These are phyloP conservation scores for Puya raimondii DNA, from an alignment of 176 grass and related monocot genomes.

Conservation along the genomic window DNA sequence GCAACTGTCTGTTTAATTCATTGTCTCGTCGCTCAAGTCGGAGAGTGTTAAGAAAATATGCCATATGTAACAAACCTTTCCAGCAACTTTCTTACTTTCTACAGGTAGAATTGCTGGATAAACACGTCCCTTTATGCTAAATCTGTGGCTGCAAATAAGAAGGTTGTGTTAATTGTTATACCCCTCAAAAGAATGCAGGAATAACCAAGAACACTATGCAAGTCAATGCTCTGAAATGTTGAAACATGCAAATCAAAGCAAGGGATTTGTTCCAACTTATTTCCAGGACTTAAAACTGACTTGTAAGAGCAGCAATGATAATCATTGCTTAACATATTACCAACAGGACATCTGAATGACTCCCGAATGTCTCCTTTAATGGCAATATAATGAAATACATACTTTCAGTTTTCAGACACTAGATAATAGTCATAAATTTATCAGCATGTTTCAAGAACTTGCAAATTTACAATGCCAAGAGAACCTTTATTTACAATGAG, in stretches of 20 bases:
- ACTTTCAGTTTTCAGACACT: background rate
- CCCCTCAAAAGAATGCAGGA: background rate
- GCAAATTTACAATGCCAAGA: background rate
- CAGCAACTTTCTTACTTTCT: conserved; percentile 30
- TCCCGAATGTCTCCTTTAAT: background rate
- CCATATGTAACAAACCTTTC: conserved; percentile 40
- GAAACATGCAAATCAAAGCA: background rate
- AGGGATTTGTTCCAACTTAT: background rate
- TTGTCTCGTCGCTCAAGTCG: background rate
- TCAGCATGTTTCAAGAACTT: background rate
- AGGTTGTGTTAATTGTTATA: conserved; percentile 4
- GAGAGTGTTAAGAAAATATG: background rate
- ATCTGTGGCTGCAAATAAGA: conserved; percentile 42
- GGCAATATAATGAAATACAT: background rate
- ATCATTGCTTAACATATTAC: background rate
- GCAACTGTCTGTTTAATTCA: background rate
- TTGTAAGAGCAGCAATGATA: background rate
- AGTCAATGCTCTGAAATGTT: background rate
- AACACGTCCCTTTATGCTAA: conserved; percentile 66
- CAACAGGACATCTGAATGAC: background rate
- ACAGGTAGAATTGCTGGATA: conserved; percentile 77
- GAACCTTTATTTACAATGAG: background rate
- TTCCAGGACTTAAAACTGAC: background rate
- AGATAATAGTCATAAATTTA: background rate
- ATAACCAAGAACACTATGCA: background rate